These are phyloP conservation scores for Lanmaoa rubissima DNA, from an alignment of 768 basidiomycete species.

Conservation along the genomic window DNA sequence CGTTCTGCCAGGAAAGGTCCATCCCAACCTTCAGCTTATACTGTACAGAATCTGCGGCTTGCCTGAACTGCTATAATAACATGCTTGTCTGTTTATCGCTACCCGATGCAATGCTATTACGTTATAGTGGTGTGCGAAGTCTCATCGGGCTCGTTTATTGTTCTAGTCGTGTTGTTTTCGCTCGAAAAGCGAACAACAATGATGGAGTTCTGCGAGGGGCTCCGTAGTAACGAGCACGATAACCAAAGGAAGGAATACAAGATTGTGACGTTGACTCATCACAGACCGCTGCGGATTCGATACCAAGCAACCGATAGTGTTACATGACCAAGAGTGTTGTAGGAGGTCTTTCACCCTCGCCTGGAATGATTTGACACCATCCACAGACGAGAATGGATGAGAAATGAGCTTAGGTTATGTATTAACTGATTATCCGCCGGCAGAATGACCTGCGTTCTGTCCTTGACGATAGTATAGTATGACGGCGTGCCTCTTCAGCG, in stretches of 20 bases:
- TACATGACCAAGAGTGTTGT: slow-evolving; percentile 29
- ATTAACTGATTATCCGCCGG: slow-evolving; percentile 31
- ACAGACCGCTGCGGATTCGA: slow-evolving; percentile 10
- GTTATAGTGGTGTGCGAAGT: not conserved
- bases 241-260: slow-evolving; percentile 14
- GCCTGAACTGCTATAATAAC: slow-evolving; percentile 11
- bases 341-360: slow-evolving; percentile 9
- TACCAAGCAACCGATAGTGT: slow-evolving; percentile 24
- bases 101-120: slow-evolving; percentile 4
- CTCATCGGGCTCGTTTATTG: slow-evolving; percentile 6
- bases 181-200: slow-evolving; percentile 4
- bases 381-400: slow-evolving; percentile 16
- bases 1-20: slow-evolving; percentile 7
- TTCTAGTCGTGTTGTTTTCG: slow-evolving; percentile 3
- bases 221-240: slow-evolving; percentile 16
- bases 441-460: slow-evolving; percentile 31
- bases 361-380: slow-evolving; percentile 11
- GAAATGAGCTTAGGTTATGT: slow-evolving; percentile 29
- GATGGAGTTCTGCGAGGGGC: not conserved
- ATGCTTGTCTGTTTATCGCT: not conserved
- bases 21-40: slow-evolving; percentile 19
- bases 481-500: slow-evolving; percentile 18
- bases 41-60: slow-evolving; percentile 19
- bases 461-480: slow-evolving; percentile 29
- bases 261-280: slow-evolving; percentile 6